These are phyloP conservation scores for Bauhinia variegata DNA, from an alignment of 306 rosid genomes.

Conservation along the genomic window DNA sequence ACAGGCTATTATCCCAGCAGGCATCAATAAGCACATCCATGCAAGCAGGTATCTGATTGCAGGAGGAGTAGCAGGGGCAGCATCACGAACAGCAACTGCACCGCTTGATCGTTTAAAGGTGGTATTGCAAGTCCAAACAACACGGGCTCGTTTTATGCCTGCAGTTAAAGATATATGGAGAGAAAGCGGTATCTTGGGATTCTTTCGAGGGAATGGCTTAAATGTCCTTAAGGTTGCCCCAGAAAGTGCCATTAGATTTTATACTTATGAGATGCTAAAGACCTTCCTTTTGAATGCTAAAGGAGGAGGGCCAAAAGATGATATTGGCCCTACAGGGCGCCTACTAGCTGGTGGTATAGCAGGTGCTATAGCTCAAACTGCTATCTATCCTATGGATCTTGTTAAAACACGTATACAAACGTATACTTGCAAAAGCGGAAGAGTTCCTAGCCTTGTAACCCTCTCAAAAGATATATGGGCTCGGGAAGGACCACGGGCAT, in stretches of 20 bases:
- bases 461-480: conserved; percentile 81
- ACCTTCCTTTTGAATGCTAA: conserved; percentile 50
- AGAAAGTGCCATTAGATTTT: conserved; percentile 91
- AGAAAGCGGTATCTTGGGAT: conserved; percentile 76
- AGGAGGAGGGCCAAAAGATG: conserved; percentile 60
- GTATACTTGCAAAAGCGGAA: conserved; percentile 57
- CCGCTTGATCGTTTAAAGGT: conserved; percentile 95
- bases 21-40: conserved; percentile 83
- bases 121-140: conserved; percentile 81
- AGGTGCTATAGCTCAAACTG: conserved; percentile 92
- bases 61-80: conserved; percentile 92
- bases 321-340: conserved; percentile 67
- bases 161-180: conserved; percentile 73
- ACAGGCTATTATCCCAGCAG: conserved; percentile 83
- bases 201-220: conserved; percentile 92
- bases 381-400: conserved; percentile 90
- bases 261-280: conserved; percentile 78
- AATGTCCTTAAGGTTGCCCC: conserved; percentile 95
- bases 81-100: conserved; percentile 95
- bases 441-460: conserved; percentile 61
- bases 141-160: conserved; percentile 61
- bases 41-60: conserved; percentile 88
- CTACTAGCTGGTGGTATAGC: conserved; percentile 88
- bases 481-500: conserved; percentile 91
- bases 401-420: conserved; percentile 91